phyloP scores from a whole-genome alignment of 169 alveolate species.

The Nephromyces sp. region DNA sequence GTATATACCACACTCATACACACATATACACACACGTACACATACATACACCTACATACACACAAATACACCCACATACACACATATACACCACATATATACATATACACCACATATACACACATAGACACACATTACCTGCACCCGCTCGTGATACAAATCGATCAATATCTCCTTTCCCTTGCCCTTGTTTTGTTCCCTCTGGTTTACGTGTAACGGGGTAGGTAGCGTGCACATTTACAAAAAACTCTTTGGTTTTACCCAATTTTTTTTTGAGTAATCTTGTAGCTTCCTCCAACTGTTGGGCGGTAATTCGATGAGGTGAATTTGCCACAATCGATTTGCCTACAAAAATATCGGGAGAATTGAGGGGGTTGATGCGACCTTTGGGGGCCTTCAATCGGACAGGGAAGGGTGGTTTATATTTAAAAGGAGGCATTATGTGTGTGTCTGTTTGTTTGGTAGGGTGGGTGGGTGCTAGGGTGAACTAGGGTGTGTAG shows the following conservation, averaged over 20 bases:
- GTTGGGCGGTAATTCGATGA: conserved; percentile 29
- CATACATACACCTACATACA: too few species aligned
- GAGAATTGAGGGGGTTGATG: conserved; percentile 17
- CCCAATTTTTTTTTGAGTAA: conserved; percentile 20
- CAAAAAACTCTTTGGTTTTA: conserved; percentile 9
- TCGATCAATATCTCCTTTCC: conserved; percentile 29
- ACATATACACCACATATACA: not conserved
- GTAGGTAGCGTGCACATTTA: conserved; percentile 26
- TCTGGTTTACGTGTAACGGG: conserved; percentile 31
- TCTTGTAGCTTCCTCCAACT: conserved; percentile 32
- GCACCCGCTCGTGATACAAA: conserved; percentile 32
- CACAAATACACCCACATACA: too few species aligned
- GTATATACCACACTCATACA: too few species aligned
- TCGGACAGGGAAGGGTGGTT: conserved; percentile 29
- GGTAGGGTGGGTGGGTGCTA: too few species aligned
- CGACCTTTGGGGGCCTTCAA: conserved; percentile 31
- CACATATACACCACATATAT: not conserved
- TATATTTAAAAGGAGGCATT: conserved; percentile 23
- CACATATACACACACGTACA: too few species aligned
- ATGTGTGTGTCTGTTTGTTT: too few species aligned
- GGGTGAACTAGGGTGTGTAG: too few species aligned
- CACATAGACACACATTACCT: not conserved
- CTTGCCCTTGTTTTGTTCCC: conserved; percentile 32
- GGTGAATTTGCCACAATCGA: conserved; percentile 29
- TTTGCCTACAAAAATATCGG: conserved; percentile 25